A percentile compares a stretch with the other conserved stretches of the same genome.
These are phyloP conservation scores for Rhodotorula sp. DNA, from an alignment of 1,284 basidiomycete species.

Conservation along the genomic window DNA sequence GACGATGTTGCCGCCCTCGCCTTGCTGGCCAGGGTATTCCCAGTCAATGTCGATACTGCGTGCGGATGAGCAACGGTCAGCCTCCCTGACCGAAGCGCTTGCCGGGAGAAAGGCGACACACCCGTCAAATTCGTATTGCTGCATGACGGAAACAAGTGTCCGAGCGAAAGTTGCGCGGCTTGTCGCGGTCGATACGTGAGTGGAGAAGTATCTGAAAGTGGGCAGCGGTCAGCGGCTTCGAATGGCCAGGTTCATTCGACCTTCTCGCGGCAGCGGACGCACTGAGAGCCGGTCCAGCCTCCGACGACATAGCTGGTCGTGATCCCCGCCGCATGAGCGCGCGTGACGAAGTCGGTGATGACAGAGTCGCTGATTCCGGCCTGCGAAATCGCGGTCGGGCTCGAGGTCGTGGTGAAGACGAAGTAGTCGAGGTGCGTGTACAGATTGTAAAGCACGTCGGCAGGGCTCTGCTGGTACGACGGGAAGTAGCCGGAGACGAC, in stretches of 20 bases:
- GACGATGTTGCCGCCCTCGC: slow-evolving; percentile 16
- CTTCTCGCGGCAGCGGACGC: neutral
- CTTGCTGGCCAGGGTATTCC: slow-evolving; percentile 21
- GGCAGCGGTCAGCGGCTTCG: neutral
- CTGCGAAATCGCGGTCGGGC: slow-evolving; percentile 15
- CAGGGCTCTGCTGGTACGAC: slow-evolving; percentile 5
- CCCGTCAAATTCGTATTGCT: slow-evolving; percentile 29
- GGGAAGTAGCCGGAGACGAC: slow-evolving; percentile 24
- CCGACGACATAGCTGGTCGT: slow-evolving; percentile 20
- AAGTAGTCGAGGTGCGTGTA: slow-evolving; percentile 38
- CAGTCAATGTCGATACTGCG: slow-evolving; percentile 21
- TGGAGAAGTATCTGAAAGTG: slow-evolving; percentile 25
- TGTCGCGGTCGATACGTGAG: slow-evolving; percentile 17
- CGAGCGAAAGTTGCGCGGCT: slow-evolving; percentile 23
- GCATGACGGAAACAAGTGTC: slow-evolving; percentile 20
- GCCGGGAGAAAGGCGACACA: neutral
- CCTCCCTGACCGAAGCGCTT: no score
- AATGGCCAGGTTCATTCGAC: no score
- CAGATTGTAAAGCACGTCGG: slow-evolving; percentile 18
- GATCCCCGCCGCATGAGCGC: slow-evolving; percentile 18
- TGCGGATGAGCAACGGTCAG: neutral
- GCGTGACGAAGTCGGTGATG: slow-evolving; percentile 25
- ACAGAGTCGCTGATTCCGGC: slow-evolving; percentile 25
- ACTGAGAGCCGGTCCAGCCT: slow-evolving; percentile 25
- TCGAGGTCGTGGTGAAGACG: slow-evolving; percentile 32